phyloP scores from a whole-genome alignment of 139 green algal species.

The Coelastrella sp. region DNA sequence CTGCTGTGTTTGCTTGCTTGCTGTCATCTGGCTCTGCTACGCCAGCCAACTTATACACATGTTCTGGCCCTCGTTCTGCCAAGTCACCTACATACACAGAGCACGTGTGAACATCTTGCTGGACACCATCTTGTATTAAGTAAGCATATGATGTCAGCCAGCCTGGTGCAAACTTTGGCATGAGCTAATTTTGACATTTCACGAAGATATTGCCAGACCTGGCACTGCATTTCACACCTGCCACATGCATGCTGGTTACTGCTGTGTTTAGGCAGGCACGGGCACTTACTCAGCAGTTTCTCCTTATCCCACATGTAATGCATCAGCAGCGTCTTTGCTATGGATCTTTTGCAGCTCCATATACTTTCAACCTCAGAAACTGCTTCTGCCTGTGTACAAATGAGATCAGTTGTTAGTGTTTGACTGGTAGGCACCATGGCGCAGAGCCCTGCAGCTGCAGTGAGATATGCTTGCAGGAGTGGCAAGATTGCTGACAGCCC shows the following conservation, averaged over 20 bases:
- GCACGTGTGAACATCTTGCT: background rate
- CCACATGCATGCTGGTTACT: background rate
- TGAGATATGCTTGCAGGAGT: no score
- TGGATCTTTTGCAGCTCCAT: conserved; percentile 65
- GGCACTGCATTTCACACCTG: no score
- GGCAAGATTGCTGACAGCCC: background rate
- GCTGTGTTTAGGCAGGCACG: background rate
- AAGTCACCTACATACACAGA: conserved; percentile 40
- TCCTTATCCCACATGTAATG: conserved; percentile 80
- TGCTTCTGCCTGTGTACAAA: conserved; percentile 63
- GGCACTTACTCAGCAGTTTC: conserved; percentile 58
- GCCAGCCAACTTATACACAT: conserved; percentile 43
- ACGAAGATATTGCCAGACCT: no score
- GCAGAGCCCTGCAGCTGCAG: no score
- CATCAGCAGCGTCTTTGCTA: conserved; percentile 79
- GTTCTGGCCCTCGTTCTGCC: conserved; percentile 32
- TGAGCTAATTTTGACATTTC: no score
- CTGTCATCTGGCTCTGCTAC: conserved; percentile 26
- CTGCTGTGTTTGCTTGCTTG: background rate
- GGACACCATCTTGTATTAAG: background rate
- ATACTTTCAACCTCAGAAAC: conserved; percentile 71
- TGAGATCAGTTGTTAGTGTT: background rate
- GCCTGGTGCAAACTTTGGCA: no score
- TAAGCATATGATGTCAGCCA: no score
- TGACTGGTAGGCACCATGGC: no score